These are phyloP conservation scores for Aureobasidium sp. DNA, from an alignment of 2,329 filamentous ascomycete genomes.

Conservation along the genomic window DNA sequence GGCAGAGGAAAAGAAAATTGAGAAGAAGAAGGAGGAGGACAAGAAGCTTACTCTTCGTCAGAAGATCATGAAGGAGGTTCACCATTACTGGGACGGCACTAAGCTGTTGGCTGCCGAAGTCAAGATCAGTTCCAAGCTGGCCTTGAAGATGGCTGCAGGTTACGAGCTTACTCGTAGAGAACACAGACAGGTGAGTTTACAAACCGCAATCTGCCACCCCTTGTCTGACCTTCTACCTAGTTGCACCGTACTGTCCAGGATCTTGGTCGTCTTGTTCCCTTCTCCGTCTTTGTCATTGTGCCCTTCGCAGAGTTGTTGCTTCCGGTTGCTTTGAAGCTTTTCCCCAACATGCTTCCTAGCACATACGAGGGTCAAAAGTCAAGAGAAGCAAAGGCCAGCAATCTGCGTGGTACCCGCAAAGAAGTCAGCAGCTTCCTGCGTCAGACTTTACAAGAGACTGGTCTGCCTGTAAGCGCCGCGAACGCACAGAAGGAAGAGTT, in stretches of 20 bases:
- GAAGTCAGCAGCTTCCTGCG: conserved; percentile 88
- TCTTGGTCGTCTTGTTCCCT: conserved; percentile 83
- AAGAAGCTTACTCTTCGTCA: conserved; percentile 86
- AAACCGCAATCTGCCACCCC: neutral
- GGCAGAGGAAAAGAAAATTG: conserved; percentile 47
- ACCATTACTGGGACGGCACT: conserved; percentile 97
- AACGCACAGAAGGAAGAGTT: conserved; percentile 92
- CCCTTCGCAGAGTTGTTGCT: conserved; percentile 91
- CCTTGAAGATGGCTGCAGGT: conserved; percentile 93
- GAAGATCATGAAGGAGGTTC: conserved; percentile 87
- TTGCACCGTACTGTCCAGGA: conserved; percentile 90
- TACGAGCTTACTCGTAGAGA: conserved; percentile 95
- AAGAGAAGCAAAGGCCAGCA: conserved; percentile 79
- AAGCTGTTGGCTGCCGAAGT: conserved; percentile 90
- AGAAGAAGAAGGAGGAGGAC: conserved; percentile 60
- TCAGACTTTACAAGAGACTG: conserved; percentile 85
- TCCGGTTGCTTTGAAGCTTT: conserved; percentile 84
- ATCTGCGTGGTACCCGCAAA: conserved; percentile 77
- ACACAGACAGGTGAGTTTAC: conserved; percentile 58
- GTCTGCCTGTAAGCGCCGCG: conserved; percentile 73
- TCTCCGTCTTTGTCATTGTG: conserved; percentile 94
- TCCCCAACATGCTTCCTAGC: conserved; percentile 95
- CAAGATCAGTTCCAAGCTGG: conserved; percentile 82
- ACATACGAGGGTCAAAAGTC: conserved; percentile 91
- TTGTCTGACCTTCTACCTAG: conserved; percentile 21